These are phyloP conservation scores for Fonsecaea pugnacius DNA, from an alignment of 2,329 filamentous ascomycete species.

Conservation along the genomic window DNA sequence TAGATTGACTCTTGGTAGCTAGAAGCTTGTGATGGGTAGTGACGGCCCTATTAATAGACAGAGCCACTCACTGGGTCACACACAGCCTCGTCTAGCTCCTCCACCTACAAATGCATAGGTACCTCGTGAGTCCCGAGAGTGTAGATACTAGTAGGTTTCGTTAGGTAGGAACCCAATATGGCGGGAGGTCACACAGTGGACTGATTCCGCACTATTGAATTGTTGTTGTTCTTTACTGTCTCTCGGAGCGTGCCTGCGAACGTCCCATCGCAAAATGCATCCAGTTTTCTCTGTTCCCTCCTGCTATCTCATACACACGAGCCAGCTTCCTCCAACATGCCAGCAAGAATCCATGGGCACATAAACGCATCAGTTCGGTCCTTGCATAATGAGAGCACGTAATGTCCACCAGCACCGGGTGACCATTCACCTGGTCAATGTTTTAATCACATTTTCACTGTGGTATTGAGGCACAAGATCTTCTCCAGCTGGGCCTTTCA, in stretches of 20 bases:
- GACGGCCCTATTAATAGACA: conserved; percentile 15
- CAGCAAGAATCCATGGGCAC: background rate
- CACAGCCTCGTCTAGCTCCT: conserved; percentile 2
- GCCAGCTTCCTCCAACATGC: background rate
- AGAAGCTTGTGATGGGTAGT: background rate
- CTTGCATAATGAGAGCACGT: background rate
- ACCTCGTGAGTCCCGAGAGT: background rate
- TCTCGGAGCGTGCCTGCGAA: background rate
- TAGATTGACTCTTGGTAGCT: background rate
- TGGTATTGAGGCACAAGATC: background rate
- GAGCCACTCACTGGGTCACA: background rate
- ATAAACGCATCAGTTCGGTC: background rate
- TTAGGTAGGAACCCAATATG: background rate
- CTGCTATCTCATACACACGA: background rate
- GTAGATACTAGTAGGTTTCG: background rate
- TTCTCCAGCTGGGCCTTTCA: background rate
- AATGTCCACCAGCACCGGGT: background rate
- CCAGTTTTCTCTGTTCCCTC: background rate
- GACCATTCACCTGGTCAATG: background rate
- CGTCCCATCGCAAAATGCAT: background rate
- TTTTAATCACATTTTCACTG: background rate
- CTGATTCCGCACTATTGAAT: background rate
- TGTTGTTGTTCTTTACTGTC: background rate
- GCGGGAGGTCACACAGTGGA: background rate
- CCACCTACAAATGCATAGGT: background rate